Base-by-base conservation (phyloP, 495 filamentous ascomycete species). In the Aspergillus conjunctus region DNA sequence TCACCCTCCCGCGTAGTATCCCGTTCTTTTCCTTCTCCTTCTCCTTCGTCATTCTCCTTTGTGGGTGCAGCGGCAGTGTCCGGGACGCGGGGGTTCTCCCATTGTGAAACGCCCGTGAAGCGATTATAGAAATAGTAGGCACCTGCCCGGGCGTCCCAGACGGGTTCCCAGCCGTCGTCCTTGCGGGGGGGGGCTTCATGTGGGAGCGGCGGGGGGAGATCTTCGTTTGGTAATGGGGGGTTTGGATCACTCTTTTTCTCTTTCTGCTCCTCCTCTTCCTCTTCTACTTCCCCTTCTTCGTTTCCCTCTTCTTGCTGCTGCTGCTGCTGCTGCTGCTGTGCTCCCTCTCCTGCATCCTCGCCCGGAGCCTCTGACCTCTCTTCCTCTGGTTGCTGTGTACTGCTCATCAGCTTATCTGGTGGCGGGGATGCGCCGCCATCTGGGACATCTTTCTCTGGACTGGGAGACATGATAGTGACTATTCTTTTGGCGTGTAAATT, bases 51-150 rank as follows among this genome's bases (percentile, higher is more conserved):
- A 50, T 33, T 18, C 17, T 26, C 26, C 26, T 26, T 26, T 26
- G 26, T 26, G 26, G 26, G 26, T 26, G 48, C 48, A 41, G 54
- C 45, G 45, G 60, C 57, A 7, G 69, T 54, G 18, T 80, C 75
- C 7, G 88, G 83, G 11, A 96, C 80, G 49, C 93, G 89, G 11
- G 93, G 93, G 67, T 98, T 98, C 50, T 93, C 88, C 89, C 92
- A 94, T 70, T 93, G 92, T 17, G 88, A 88, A 58, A 83, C 69
- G 21, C 82, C 76, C 32, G 89, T 93, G 69, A 90, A 87, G 51
- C 87, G 86, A 70, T 97, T 98, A 79, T 90, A 90, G 79, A 97
- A 98, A 76, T 94, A 97, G 70, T 85, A 97, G 10, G 87, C 81
- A 57, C 87, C 80, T 0, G 83, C 82, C 26, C 72, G 83, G 21